Evolutionary conservation across 352 stramenopile species (phyloP).

Genomic region (Nothophytophthora sp.): DNA sequence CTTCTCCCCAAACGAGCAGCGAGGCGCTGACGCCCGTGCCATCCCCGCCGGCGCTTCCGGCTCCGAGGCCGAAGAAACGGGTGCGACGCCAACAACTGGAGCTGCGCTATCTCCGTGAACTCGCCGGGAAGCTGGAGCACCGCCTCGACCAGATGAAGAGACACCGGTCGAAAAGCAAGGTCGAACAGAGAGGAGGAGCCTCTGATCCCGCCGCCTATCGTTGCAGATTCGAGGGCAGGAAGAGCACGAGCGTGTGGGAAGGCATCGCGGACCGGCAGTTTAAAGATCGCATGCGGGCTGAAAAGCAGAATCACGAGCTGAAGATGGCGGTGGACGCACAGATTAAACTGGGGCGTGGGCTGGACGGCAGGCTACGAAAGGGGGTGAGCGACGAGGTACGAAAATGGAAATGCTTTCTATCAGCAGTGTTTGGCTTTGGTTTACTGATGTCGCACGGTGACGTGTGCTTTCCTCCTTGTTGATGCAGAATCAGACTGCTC

Average conservation of each 20-base stretch:
- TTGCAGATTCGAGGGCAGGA: too few species aligned
- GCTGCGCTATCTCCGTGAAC: conserved; percentile 34
- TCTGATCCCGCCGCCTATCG: too few species aligned
- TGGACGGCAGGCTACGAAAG: conserved; percentile 12
- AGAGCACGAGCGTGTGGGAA: too few species aligned
- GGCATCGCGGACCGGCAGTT: conserved; percentile 28
- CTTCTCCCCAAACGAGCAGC: too few species aligned
- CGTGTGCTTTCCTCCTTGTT: too few species aligned
- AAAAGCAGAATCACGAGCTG: conserved; percentile 36
- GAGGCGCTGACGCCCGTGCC: too few species aligned
- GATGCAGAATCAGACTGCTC: conserved; percentile 20
- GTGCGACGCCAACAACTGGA: conserved; percentile 35
- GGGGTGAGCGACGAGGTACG: conserved; percentile 11
- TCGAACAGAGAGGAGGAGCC: background rate
- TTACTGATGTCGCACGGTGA: conserved; percentile 1
- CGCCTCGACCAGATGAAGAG: conserved; percentile 30
- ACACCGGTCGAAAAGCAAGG: background rate
- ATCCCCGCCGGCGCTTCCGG: conserved; percentile 14
- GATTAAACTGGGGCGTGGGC: background rate
- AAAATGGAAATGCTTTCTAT: background rate
- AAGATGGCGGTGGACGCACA: conserved; percentile 21
- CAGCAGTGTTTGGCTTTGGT: background rate
- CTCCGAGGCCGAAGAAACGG: conserved; percentile 26
- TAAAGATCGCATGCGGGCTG: conserved; percentile 19
- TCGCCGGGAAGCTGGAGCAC: conserved; percentile 27